Evolutionary conservation across 306 rosid species (phyloP), one percentile per base, ranked within the genome.

Genomic region (Casuarina equisetifolia): DNA sequence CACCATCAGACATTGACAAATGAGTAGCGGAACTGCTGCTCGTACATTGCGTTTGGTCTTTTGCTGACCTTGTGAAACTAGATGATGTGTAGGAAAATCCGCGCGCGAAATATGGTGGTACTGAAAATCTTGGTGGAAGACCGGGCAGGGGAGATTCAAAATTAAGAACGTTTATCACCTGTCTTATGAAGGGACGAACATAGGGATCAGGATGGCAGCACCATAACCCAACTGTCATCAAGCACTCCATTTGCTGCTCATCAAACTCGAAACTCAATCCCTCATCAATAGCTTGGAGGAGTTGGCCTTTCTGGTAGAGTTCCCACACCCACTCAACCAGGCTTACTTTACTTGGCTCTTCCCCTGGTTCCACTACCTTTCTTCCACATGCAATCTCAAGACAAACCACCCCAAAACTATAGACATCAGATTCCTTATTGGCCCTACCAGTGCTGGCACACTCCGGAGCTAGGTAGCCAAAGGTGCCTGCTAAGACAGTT

Each of bases 271-370:
- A 12, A 0, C 46, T 51, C 48, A 84, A 57, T 42, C 84, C 51
- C 81, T 58, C 2, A 9, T 80, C 87, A 9, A 74, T 76, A 17
- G 84, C 82, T 76, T 80, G 57, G 6, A 80, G 46, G 43, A 84
- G 50, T 43, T 66, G 71, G 36, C 69, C 84, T 48, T 80, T 55
- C 15, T 84, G 84, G 20, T 84, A 84, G 32, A 84, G 84, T 4
- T 80, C 79, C 87, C 87, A 84, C 54, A 67, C 87, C 87, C 87
- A 84, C 74, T 84, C 84, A 54, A 84, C 84, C 4, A 84, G 79
- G 74, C 81, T 76, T 15, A 58, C 81, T 55, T 53, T 67, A 16
- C 63, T 73, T 20, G 79, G 64, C 50, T 80, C 87, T 5, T 32
- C 84, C 44, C 73, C 76, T 13, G 64, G 82, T 5, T 80, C 79